Base-by-base conservation (phyloP, 192 early-diverging fungal genomes). In the Coemansia sp. region DNA sequence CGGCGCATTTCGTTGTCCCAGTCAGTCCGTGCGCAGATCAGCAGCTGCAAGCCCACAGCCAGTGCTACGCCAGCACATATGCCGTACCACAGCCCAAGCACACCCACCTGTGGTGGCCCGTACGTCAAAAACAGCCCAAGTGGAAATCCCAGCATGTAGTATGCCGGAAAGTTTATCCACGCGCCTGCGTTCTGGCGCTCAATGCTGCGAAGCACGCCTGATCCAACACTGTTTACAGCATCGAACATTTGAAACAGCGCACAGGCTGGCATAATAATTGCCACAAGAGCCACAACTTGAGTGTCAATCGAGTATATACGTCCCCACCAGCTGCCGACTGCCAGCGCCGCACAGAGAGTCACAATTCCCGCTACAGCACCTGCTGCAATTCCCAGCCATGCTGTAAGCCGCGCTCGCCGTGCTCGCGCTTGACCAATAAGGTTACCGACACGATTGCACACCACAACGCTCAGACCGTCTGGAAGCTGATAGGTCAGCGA, bases 221-320 rank as follows among this genome's bases (percentile, higher is more conserved):
- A 85, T 15, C 84, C 84, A 14, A 89, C 81, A 60, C 80, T 83
- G 36, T 87, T 85, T 4, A 87, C 56, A 3, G 84, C 84, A 68
- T 92, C 90, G 4, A 65, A 22, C 61, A 77, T 66, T 65, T 93
- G 91, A 74, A 87, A 93, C 26, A 88, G 22, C 0, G 92, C 93
- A 22, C 83, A 89, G n/a, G 93, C 65, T 0, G 94, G 94, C 72
- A 96, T 75, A 10, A 95, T 82, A 48, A 57, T 65, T 1, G 91
- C 88, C 2, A 95, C 91, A 5, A 90, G 69, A 8, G 57, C 67
- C 52, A 92, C 77, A 12, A 98, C 89, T 0, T 83, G 83, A 0
- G 66, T 60, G 66, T 95, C 90, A 38, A 84, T 66, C 19, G 88
- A 89, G 66, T 90, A 91, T 28, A 90, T 40, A 19, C 42, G 62